A percentile compares a stretch with the other conserved stretches of the same genome.
Evolutionary conservation across 2,329 filamentous ascomycete species (phyloP).

Genomic region (Graphilbum ipis-grandicollis): DNA sequence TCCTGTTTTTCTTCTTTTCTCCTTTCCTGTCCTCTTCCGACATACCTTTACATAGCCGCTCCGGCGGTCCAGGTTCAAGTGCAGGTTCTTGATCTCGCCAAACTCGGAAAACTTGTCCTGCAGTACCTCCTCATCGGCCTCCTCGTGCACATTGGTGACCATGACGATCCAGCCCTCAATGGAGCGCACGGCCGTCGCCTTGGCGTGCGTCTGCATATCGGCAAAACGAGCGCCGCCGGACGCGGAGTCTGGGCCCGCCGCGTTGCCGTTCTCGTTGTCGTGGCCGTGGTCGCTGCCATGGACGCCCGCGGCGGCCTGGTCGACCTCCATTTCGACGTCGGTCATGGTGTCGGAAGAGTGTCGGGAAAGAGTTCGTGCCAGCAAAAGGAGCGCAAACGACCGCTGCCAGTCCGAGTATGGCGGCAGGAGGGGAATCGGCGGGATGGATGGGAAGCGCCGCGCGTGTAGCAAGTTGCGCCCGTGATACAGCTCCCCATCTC

Average conservation of each 20-base stretch:
- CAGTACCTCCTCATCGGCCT: slow-evolving; percentile 68
- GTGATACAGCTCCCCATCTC: too few relatives aligned
- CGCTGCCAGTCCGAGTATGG: too few relatives aligned
- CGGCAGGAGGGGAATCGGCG: too few relatives aligned
- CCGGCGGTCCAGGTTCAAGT: slow-evolving; percentile 65
- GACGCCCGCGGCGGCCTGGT: slow-evolving; percentile 1
- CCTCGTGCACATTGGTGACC: slow-evolving; percentile 75
- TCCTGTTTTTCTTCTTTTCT: too few relatives aligned
- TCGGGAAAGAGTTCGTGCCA: too few relatives aligned
- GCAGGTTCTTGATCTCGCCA: slow-evolving; percentile 75
- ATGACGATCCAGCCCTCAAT: slow-evolving; percentile 85
- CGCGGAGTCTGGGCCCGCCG: not conserved
- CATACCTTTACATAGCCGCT: slow-evolving; percentile 73
- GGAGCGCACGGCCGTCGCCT: slow-evolving; percentile 66
- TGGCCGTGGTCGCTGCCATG: not conserved
- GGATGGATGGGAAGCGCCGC: too few relatives aligned
- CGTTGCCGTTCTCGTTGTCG: slow-evolving; percentile 17
- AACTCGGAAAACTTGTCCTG: slow-evolving; percentile 71
- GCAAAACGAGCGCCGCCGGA: slow-evolving; percentile 10
- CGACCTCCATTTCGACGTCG: slow-evolving; percentile 21
- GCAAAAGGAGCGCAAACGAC: too few relatives aligned
- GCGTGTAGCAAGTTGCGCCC: too few relatives aligned
- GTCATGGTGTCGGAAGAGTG: slow-evolving; percentile 6
- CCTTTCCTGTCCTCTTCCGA: too few relatives aligned
- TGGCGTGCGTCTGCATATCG: slow-evolving; percentile 54